Base-by-base conservation (phyloP, 306 rosid species). In the Quercus agrifolia region DNA sequence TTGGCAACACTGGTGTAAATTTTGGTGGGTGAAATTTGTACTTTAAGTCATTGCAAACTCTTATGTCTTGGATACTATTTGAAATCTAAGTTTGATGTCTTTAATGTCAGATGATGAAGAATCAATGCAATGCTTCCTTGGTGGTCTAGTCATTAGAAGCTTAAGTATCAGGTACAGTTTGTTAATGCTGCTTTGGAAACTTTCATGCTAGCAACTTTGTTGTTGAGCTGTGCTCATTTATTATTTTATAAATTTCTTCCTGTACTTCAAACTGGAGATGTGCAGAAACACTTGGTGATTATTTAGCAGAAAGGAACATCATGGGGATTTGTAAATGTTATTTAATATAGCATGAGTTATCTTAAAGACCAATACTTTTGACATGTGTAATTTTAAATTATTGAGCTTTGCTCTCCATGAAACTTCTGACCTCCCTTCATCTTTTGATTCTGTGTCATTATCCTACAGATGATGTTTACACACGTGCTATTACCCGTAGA, bases 311-410 rank as follows among this genome's bases (percentile, higher is more conserved):
- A 82, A 91, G 98, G 86, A 95, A 95, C 75, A 80, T 95, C 81
- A 93, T 95, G 98, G 99, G 98, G 86, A 93, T 95, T 74, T 95
- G 99, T 95, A 82, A 92, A 97, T 88, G 99, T 88, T 78, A 23
- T 63, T 63, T 57, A 61, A 41, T 54, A 3, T 11, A 25, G 23
- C 41, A 41, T 20, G 58, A 77, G 73, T 73, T 75, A 52, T 69
- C 77, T 58, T 41, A 41, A 41, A 41, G 46, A 41, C 46, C 46
- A 7, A 11, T 61, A 59, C 4, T 56, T 76, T 62, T n/a, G 54
- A 13, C 52, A 54, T 66, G 14, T 18, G 21, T 38, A 6, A 18
- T 31, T 59, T 46, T 61, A 55, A 7, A 56, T 44, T 54, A n/a
- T 59, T 46, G 35, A 27, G 17, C n/a, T 31, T 69, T 21, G 46